Evolutionary conservation across 768 basidiomycete species (phyloP).

Genomic region (Crepidotus variabilis): DNA sequence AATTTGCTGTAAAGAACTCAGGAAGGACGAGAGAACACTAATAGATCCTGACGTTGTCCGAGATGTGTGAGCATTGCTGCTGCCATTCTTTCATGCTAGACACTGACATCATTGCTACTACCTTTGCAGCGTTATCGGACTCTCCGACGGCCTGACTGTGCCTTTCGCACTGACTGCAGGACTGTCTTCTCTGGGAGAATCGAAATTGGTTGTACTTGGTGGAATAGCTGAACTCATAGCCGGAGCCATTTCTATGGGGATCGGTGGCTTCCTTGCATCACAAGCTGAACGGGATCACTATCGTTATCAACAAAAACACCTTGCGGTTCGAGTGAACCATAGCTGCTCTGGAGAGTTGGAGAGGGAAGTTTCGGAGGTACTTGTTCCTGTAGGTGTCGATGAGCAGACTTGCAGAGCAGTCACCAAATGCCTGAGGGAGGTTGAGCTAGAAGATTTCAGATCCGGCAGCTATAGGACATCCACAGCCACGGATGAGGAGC

Average conservation of each 20-base stretch:
- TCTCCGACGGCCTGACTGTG: constrained; percentile 86
- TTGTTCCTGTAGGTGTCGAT: constrained; percentile 88
- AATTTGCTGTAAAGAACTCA: constrained; percentile 88
- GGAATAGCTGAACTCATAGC: constrained; percentile 96
- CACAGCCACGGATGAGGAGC: constrained; percentile 49
- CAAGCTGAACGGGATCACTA: constrained; percentile 97
- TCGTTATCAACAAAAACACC: constrained; percentile 72
- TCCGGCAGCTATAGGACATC: constrained; percentile 14
- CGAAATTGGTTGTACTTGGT: constrained; percentile 88
- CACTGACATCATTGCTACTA: not conserved
- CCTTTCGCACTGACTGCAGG: constrained; percentile 91
- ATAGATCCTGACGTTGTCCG: constrained; percentile 85
- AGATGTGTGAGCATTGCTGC: constrained; percentile 61
- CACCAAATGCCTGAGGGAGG: constrained; percentile 67
- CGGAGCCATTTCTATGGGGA: constrained; percentile 97
- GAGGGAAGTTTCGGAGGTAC: constrained; percentile 84
- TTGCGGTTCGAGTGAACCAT: constrained; percentile 76
- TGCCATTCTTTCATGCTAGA: not conserved
- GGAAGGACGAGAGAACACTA: constrained; percentile 75
- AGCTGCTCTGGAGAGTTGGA: constrained; percentile 96
- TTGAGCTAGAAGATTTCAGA: constrained; percentile 45
- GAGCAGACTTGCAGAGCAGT: constrained; percentile 76
- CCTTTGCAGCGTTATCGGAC: constrained; percentile 71
- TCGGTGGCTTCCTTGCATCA: constrained; percentile 96
- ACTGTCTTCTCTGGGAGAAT: constrained; percentile 84